Evolutionary conservation across 441 rosid species (phyloP).

Genomic region (Melastoma candidum): DNA sequence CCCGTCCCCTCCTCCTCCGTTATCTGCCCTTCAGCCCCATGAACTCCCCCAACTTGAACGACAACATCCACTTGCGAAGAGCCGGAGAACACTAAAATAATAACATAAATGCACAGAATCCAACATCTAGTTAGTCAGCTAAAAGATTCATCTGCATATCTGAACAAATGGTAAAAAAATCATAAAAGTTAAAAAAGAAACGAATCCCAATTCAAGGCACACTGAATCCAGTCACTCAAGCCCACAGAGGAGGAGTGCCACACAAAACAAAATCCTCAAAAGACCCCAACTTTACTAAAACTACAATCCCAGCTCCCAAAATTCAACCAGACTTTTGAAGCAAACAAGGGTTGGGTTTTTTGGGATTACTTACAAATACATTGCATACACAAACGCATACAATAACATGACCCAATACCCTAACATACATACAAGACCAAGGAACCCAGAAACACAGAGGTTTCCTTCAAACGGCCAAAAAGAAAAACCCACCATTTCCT

Average conservation of each 20-base stretch:
- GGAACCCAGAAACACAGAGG: neutral
- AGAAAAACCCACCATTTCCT: slow-evolving; percentile 12
- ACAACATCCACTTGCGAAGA: slow-evolving; percentile 45
- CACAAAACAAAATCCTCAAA: neutral
- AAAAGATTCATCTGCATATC: too few relatives aligned
- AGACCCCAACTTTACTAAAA: neutral
- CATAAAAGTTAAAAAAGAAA: too few relatives aligned
- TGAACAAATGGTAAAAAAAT: too few relatives aligned
- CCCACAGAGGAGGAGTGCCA: too few relatives aligned
- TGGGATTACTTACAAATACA: too few relatives aligned
- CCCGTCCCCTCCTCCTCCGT: slow-evolving; percentile 27
- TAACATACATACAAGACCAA: neutral
- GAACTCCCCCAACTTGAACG: slow-evolving; percentile 28
- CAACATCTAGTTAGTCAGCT: slow-evolving; percentile 36
- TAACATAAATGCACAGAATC: slow-evolving; percentile 30
- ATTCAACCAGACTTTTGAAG: slow-evolving; percentile 25
- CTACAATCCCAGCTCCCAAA: slow-evolving; percentile 12
- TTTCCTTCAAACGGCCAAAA: slow-evolving; percentile 30
- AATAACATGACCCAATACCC: too few relatives aligned
- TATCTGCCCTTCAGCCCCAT: slow-evolving; percentile 59
- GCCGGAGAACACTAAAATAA: slow-evolving; percentile 28
- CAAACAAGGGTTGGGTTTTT: slow-evolving; percentile 16
- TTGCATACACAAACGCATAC: too few relatives aligned
- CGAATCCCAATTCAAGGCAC: too few relatives aligned
- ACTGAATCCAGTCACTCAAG: too few relatives aligned